Base-by-base conservation (phyloP, 345 rosid species). In the Geranium rotundifolium region DNA sequence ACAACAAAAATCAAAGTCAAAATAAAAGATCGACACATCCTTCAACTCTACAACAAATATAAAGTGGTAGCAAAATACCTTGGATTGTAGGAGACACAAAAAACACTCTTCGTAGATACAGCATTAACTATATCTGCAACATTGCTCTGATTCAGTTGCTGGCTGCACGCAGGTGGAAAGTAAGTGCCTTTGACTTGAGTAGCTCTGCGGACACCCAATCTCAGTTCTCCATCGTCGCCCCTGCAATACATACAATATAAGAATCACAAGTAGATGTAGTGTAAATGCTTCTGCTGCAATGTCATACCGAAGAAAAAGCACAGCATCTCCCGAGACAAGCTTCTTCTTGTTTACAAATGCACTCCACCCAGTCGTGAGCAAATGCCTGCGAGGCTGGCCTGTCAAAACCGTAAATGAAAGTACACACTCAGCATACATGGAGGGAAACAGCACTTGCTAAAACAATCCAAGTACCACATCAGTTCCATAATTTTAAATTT, bases 301-400 rank as follows among this genome's bases (percentile, higher is more conserved):
- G 30, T 18, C 17, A 14, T 73, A 90, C 99, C 97, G 86, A 18
- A 90, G 91, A 73, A 95, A 95, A 60, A 95, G 96, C 64, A 95
- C 96, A 54, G 97, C 99, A 80, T 95, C 99, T 70, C 99, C 99
- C 17, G 97, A 88, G 55, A 95, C 93, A 59, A 95, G 96, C 72
- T 90, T 90, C 86, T 95, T 95, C 88, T 82, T 88, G 73, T 95
- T 95, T 4, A 95, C 97, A 74, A 95, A 95, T 19, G 91, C 92
- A 76, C 96, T 95, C 99, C 99, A 95, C 54, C 99, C 99, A 7
- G 97, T 95, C 6, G 99, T 95, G 16, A 95, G 95, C 88, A 95
- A 79, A 76, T 95, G 99, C 80, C 99, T 84, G 68, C 97, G 84
- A 17, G 99, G 99, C 77, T 90, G 99, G 29, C 99, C 99, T 93